Conservation (phyloP, 2,329 filamentous ascomycete genomes). For the Microdochium bolleyi region DNA sequence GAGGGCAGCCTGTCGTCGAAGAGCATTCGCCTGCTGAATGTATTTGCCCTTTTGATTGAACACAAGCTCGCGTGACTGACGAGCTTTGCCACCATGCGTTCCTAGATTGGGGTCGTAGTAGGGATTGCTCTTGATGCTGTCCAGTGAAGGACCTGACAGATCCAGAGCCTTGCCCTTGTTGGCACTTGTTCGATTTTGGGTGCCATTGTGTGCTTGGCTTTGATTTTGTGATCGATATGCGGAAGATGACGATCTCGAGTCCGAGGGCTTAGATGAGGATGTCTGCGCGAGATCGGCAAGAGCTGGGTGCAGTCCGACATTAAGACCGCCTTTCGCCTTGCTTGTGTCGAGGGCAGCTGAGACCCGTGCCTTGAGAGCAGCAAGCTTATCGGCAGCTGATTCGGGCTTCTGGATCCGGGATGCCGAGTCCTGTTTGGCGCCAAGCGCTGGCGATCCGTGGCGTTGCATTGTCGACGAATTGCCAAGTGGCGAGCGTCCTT, state of each 20-base stretch:
- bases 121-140: conserved; percentile 50
- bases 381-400: conserved; percentile 57
- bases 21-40: conserved; percentile 84
- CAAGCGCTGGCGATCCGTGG: conserved; percentile 41
- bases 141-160: conserved; percentile 15
- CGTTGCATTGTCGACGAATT: conserved; percentile 40
- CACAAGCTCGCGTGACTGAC: conserved; percentile 67
- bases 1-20: conserved; percentile 78
- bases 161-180: conserved; percentile 24
- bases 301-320: conserved; percentile 65
- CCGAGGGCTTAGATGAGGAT: conserved; percentile 16
- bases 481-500: background rate
- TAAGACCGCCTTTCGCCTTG: conserved; percentile 59
- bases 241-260: conserved; percentile 18
- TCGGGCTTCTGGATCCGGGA: conserved; percentile 48
- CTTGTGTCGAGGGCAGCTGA: conserved; percentile 61
- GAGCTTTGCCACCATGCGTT: conserved; percentile 51
- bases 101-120: conserved; percentile 70
- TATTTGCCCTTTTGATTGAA: conserved; percentile 98
- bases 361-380: conserved; percentile 72
- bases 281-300: background rate
- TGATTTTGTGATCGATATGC: conserved; percentile 10
- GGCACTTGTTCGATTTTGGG: conserved; percentile 12
- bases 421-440: conserved; percentile 44
- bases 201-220: conserved; percentile 27